Base-by-base conservation (phyloP, 1,284 basidiomycete genomes). In the Fomitopsis pinicola region DNA sequence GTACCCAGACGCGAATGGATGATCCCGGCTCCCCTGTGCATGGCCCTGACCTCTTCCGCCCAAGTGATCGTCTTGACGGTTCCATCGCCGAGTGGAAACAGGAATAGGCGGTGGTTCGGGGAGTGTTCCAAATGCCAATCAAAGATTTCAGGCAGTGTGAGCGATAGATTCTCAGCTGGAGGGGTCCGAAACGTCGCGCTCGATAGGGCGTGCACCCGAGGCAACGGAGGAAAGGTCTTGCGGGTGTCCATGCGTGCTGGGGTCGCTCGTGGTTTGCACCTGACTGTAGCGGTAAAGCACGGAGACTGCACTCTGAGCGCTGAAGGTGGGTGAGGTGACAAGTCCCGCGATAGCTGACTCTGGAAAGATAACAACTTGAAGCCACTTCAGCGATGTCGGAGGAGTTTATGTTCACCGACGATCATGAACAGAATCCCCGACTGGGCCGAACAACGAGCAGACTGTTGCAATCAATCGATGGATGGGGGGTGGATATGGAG, bases 131-230 rank as follows among this genome's bases (percentile, higher is more conserved):
- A 64, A 46, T 80, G 74, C 67, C 70, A 76, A 22, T 76, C 74
- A 59, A 72, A 75, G 1, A 77, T 62, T 57, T 79, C 73, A 0
- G 75, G 72, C 10, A 79, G 38, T 8, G 73, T 71, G 26, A 77
- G 60, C 2, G 73, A 67, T 17, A 72, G 74, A 62, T 78, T 74
- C 28, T 78, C 62, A 0, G 75, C 10, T 22, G 46, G 72, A 9
- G 77, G 77, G 1, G 61, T 66, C 0, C 17, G 62, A 64, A 76
- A 78, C 5, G 72, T 74, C 1, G 64, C 55, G 60, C 67, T 66
- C n/a, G 55, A 57, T 3, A 40, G 59, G 28, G 59, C 59, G 12
- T 61, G 59, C 15, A 55, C 53, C 3, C 52, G 55, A 6, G 59
- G 59, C 35, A 30, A 26, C 9, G 45, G 55, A 30, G 58, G 52